Base-by-base conservation (phyloP, 805 yeast genomes). In the Kazachstania martiniae region DNA sequence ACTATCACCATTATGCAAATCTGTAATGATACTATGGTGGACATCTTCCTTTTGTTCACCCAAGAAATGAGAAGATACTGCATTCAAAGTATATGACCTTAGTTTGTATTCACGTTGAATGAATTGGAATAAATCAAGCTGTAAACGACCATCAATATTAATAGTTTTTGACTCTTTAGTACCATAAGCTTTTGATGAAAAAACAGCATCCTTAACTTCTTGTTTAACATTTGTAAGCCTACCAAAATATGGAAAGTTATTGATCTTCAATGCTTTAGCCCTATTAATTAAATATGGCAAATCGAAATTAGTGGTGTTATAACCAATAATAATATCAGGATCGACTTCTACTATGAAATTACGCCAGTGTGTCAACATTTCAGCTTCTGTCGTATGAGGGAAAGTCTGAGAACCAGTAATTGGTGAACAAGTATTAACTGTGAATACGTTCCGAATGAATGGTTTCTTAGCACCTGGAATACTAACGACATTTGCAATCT, bases 11-110 rank as follows among this genome's bases (percentile, higher is more conserved):
- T 87, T 84, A 47, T 91, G 97, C 35, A 91, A 65, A 33, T 84
- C 94, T 0, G 98, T 85, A 56, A 91, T 91, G 43, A 89, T 89
- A 3, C 97, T 84, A 54, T 89, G 95, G 40, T 87, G 97, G 8
- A 91, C 99, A 52, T 91, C 99, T 61, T 91, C 99, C 49, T 91
- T 91, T 48, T 91, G 98, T 50, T 93, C 98, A 18, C 83, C 84
- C 44, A 91, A 56, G 50, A 93, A 91, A 48, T 85, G 85, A 0
- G 97, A 93, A 4, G 95, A 83, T 0, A 91, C 99, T 0, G 96
- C 82, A 58, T 91, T 91, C 56, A 91, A 66, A 0, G 98, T 87
- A 59, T 91, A 91, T 3, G 95, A 82, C 57, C 99, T 73, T 46
- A 91, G 66, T 55, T 91, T 93, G 59, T 85, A 86, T 53, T 91